Conservation (phyloP, 345 rosid species). For the Raphanus raphanistrum region DNA sequence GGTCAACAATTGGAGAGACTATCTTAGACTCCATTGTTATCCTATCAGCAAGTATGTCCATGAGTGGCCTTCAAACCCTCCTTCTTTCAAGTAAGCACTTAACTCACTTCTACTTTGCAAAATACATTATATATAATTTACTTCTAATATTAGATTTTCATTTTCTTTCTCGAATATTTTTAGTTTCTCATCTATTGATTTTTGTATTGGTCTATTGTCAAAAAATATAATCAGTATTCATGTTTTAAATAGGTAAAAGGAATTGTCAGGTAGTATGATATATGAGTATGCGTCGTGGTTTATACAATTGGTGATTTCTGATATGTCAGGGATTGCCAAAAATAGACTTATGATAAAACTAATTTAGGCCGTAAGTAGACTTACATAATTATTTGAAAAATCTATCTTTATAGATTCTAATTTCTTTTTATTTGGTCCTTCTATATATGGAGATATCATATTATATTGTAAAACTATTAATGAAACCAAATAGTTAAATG, state of each 20-base stretch:
- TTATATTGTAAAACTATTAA: too few relatives aligned
- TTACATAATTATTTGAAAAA: slow-evolving; percentile 1
- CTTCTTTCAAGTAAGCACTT: slow-evolving; percentile 61
- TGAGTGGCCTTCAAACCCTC: slow-evolving; percentile 86
- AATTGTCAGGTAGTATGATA: neutral
- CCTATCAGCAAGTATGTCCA: slow-evolving; percentile 65
- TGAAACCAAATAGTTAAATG: too few relatives aligned
- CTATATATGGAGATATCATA: neutral
- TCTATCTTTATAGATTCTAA: neutral
- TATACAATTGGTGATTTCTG: neutral
- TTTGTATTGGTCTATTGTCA: too few relatives aligned
- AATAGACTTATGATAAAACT: neutral
- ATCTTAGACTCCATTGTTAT: slow-evolving; percentile 74
- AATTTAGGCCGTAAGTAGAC: neutral
- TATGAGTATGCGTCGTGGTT: neutral
- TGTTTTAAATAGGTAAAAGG: neutral
- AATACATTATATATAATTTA: too few relatives aligned
- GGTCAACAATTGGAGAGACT: slow-evolving; percentile 88
- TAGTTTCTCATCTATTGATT: neutral
- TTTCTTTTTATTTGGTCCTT: neutral
- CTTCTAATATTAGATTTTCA: neutral
- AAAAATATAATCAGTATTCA: neutral
- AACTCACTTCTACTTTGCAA: neutral
- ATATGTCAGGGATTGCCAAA: slow-evolving; percentile 7
- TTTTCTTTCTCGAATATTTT: neutral